phyloP scores from a whole-genome alignment of 2,329 filamentous ascomycete species.

The Bipolaris victoriae region DNA sequence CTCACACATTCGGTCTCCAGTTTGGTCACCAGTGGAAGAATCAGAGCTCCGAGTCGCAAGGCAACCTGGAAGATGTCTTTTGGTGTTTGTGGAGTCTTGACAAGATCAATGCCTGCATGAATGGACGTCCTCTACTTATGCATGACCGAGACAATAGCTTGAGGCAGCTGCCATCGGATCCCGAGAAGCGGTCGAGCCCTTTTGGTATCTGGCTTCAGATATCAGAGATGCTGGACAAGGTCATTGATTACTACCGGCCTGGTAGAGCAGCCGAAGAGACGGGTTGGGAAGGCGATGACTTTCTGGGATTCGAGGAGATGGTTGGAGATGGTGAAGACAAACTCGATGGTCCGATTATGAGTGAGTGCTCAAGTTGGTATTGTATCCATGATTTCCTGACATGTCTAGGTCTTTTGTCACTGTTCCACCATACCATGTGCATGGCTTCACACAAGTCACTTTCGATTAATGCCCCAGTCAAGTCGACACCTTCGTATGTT shows the following conservation, averaged over 20 bases:
- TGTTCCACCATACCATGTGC: constrained; percentile 63
- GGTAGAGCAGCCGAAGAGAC: constrained; percentile 49
- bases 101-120: constrained; percentile 56
- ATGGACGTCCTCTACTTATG: constrained; percentile 56
- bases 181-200: constrained; percentile 54
- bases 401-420: constrained; percentile 56
- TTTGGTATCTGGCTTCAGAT: constrained; percentile 57
- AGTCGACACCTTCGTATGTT: constrained; percentile 58
- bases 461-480: constrained; percentile 52
- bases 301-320: constrained; percentile 55
- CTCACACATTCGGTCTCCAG: constrained; percentile 57
- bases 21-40: constrained; percentile 51
- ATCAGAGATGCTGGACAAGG: constrained; percentile 53
- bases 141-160: constrained; percentile 56
- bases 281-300: constrained; percentile 56
- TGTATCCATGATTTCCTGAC: constrained; percentile 18
- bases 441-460: constrained; percentile 62
- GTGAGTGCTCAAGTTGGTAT: constrained; percentile 25
- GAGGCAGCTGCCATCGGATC: constrained; percentile 49
- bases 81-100: constrained; percentile 59
- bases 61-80: constrained; percentile 54
- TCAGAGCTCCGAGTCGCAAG: constrained; percentile 46
- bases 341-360: constrained; percentile 46
- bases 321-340: constrained; percentile 49
- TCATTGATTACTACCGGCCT: constrained; percentile 57